A percentile compares a stretch with the other conserved stretches of the same genome.
Evolutionary conservation across 495 filamentous ascomycete species (phyloP).

Genomic region (Podospora pseudocomata): DNA sequence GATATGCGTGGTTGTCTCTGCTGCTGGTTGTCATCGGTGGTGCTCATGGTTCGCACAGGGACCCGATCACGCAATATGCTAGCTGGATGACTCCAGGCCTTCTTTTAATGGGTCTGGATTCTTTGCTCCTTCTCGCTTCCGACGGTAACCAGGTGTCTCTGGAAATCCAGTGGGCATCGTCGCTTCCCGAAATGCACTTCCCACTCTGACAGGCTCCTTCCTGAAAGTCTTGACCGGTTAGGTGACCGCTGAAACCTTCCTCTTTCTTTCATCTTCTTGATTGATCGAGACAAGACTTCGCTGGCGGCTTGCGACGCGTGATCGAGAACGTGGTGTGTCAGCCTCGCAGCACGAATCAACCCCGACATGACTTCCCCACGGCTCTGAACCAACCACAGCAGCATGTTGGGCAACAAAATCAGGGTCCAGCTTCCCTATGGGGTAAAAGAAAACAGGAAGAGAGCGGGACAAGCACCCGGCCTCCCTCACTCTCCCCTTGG

Average conservation of each 20-base stretch:
- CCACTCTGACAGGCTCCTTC: not conserved
- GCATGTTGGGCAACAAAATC: not conserved
- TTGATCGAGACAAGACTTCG: too few relatives aligned
- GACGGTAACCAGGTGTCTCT: not conserved
- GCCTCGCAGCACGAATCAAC: not conserved
- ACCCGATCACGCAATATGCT: slow-evolving; percentile 19
- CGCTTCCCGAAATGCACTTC: not conserved
- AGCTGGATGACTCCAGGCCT: slow-evolving; percentile 13
- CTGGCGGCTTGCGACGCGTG: not conserved
- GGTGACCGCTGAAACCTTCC: not conserved
- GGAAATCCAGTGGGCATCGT: not conserved
- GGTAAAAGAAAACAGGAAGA: slow-evolving; percentile 18
- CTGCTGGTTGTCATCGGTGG: slow-evolving; percentile 6
- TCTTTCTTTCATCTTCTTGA: not conserved
- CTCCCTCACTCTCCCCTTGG: not conserved
- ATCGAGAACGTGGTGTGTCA: not conserved
- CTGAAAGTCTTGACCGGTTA: not conserved
- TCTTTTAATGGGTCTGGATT: not conserved
- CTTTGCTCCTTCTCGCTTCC: slow-evolving; percentile 2
- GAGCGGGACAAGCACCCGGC: slow-evolving; percentile 12
- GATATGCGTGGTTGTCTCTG: not conserved
- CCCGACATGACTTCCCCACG: slow-evolving; percentile 4
- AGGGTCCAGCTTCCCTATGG: not conserved
- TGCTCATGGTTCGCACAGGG: not conserved
- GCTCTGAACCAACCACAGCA: not conserved